Percentiles rank a stretch among this genome's conserved stretches.
Evolutionary conservation across 1,284 basidiomycete species (phyloP).

Genomic region (Naganishia sp.): DNA sequence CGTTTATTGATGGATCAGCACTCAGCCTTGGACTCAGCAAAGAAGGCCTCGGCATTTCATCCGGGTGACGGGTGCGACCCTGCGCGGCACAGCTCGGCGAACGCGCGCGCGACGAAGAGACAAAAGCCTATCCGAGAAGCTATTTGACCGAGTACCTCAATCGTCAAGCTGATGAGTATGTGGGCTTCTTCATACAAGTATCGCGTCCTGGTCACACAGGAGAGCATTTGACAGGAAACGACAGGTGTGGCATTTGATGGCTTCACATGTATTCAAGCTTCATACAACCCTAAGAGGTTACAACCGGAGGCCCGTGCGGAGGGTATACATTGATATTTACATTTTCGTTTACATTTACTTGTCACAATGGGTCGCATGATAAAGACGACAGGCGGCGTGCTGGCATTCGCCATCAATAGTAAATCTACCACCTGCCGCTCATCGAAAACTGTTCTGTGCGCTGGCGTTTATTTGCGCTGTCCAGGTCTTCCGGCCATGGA

Average conservation of each 20-base stretch:
- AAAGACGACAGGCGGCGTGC: too few relatives aligned
- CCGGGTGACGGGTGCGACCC: slow-evolving; percentile 1
- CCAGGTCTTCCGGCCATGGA: slow-evolving; percentile 8
- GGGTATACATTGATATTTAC: background rate
- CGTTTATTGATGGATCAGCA: background rate
- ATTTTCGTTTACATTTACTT: background rate
- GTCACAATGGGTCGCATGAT: background rate
- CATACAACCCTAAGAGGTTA: background rate
- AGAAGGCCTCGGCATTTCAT: background rate
- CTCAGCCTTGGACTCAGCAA: background rate
- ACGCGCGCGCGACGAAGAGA: background rate
- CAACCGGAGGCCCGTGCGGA: background rate
- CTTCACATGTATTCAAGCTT: background rate
- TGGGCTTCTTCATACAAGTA: too few relatives aligned
- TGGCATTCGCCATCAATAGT: too few relatives aligned
- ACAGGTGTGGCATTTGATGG: background rate
- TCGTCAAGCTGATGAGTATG: too few relatives aligned
- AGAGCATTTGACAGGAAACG: background rate
- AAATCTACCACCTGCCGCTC: background rate
- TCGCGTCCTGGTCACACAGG: too few relatives aligned
- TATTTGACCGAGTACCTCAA: too few relatives aligned
- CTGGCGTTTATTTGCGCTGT: slow-evolving; percentile 4
- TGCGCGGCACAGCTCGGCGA: background rate
- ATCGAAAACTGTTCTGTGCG: slow-evolving; percentile 7
- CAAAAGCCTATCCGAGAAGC: background rate